Percentiles rank a stretch among this genome's conserved stretches.
Conservation (phyloP, 179 eudicot species). For the Beta lomatogona region DNA sequence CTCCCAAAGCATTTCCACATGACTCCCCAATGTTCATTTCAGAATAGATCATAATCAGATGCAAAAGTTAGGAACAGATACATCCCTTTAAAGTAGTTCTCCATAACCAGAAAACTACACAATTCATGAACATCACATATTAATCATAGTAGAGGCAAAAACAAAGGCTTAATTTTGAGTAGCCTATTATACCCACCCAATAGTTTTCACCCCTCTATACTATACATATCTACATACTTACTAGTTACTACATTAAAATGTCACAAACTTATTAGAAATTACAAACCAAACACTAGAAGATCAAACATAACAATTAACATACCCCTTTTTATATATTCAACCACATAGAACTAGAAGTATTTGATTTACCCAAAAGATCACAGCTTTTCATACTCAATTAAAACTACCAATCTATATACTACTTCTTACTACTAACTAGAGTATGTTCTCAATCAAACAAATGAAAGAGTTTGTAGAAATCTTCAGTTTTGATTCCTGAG, state of each 20-base stretch:
- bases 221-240: conserved; percentile 19
- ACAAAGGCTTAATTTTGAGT: neutral
- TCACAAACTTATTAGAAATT: neutral
- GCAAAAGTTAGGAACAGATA: neutral
- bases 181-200: neutral
- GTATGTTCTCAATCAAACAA: neutral
- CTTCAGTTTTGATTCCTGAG: neutral
- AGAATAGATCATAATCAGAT: neutral
- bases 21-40: neutral
- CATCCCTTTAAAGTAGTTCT: neutral
- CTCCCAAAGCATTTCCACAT: too few species aligned
- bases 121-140: neutral
- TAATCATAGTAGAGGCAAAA: neutral
- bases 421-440: neutral
- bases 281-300: neutral
- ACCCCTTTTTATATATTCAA: neutral
- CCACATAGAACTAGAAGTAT: neutral
- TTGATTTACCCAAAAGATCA: neutral
- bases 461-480: neutral
- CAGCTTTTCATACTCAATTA: neutral
- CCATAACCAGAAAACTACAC: too few species aligned
- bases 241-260: neutral
- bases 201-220: conserved; percentile 1
- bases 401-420: neutral
- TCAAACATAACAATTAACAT: neutral